Percentiles rank a stretch among this genome's conserved stretches.
These are phyloP conservation scores for Sarocladiaceae sp. DNA, from an alignment of 2,329 filamentous ascomycete genomes.

Conservation along the genomic window DNA sequence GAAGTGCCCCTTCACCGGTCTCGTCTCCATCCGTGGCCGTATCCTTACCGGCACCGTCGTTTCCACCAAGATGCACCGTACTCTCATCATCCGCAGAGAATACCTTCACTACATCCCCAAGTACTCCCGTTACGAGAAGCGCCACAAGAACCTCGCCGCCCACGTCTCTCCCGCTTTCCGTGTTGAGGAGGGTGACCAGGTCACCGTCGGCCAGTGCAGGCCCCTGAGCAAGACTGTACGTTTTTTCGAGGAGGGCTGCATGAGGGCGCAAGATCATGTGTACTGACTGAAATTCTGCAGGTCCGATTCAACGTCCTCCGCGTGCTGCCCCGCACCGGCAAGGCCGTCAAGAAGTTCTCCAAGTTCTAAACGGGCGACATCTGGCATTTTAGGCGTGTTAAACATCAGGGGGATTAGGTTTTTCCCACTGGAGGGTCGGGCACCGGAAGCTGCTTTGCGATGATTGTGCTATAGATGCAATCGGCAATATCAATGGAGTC, in stretches of 20 bases:
- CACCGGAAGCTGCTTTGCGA: conserved; percentile 38
- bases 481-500: conserved; percentile 37
- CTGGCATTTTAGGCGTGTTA: conserved; percentile 55
- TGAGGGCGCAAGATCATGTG: not conserved
- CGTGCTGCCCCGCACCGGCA: conserved; percentile 94
- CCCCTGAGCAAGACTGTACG: conserved; percentile 99
- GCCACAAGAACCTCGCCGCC: conserved; percentile 99
- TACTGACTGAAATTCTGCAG: conserved; percentile 40
- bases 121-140: conserved; percentile 99
- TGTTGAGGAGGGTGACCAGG: conserved; percentile 99
- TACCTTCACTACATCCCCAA: conserved; percentile 99
- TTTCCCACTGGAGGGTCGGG: conserved; percentile 35
- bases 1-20: conserved; percentile 99
- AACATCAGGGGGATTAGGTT: conserved; percentile 33
- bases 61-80: conserved; percentile 99
- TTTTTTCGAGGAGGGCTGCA: conserved; percentile 24
- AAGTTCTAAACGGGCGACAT: conserved; percentile 78
- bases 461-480: conserved; percentile 43
- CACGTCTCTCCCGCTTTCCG: conserved; percentile 99
- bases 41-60: conserved; percentile 99
- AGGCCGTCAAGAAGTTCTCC: conserved; percentile 94
- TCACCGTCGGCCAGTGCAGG: conserved; percentile 99
- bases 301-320: conserved; percentile 99
- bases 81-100: conserved; percentile 97
- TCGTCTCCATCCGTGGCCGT: conserved; percentile 99